Percentiles rank a stretch among this genome's conserved stretches.
These are phyloP conservation scores for Nadsonia starkeyi-henricii DNA, from an alignment of 1,139 yeast genomes.

Conservation along the genomic window DNA sequence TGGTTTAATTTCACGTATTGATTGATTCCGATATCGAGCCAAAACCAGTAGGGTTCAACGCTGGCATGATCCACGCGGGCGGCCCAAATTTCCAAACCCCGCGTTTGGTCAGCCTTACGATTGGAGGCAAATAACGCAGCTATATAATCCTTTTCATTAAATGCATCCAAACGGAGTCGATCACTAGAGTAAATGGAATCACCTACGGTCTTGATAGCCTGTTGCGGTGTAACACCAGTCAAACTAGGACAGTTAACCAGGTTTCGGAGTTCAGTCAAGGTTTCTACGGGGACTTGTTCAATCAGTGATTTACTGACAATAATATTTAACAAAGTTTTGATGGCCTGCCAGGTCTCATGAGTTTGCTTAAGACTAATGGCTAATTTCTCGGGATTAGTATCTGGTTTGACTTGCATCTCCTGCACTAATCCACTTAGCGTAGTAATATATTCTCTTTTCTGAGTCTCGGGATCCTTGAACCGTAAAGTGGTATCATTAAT, in stretches of 20 bases:
- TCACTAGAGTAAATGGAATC: neutral
- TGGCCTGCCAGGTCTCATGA: neutral
- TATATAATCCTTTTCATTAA: neutral
- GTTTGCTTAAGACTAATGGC: neutral
- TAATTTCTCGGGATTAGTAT: neutral
- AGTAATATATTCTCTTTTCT: neutral
- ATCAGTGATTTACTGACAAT: neutral
- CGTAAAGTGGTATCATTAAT: neutral
- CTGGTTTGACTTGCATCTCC: neutral
- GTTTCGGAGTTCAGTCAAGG: neutral
- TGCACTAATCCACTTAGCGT: neutral
- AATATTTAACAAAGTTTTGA: neutral
- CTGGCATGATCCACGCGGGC: neutral
- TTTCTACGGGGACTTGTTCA: neutral
- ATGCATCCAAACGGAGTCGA: neutral
- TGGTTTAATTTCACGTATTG: neutral
- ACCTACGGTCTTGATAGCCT: neutral
- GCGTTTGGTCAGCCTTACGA: neutral
- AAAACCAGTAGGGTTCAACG: neutral
- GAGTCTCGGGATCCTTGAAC: neutral
- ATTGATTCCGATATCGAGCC: neutral
- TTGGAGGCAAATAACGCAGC: neutral
- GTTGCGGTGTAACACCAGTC: neutral
- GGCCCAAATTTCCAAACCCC: neutral
- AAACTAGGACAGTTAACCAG: neutral